A percentile compares a stretch with the other conserved stretches of the same genome.
These are phyloP conservation scores for Trichoderma sp. DNA, from an alignment of 2,329 filamentous ascomycete genomes.

Conservation along the genomic window DNA sequence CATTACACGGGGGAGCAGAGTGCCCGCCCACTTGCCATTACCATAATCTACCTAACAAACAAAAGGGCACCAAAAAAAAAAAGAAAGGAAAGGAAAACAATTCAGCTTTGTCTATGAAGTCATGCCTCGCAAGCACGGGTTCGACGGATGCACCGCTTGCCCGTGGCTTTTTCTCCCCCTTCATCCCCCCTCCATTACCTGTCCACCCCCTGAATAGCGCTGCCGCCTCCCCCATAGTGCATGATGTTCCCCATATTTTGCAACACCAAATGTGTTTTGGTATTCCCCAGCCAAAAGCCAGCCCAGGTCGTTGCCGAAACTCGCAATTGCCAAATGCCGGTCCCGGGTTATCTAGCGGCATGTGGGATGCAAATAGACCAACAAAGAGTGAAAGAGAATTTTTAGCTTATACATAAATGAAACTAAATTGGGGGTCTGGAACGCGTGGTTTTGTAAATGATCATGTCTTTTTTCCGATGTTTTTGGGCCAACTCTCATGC, in stretches of 20 bases:
- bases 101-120: slow-evolving; percentile 8
- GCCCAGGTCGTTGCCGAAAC: slow-evolving; percentile 2
- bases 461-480: neutral
- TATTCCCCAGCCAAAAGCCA: neutral
- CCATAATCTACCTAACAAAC: neutral
- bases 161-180: neutral
- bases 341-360: neutral
- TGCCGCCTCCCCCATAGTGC: slow-evolving; percentile 12
- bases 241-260: slow-evolving; percentile 16
- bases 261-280: slow-evolving; percentile 2
- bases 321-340: slow-evolving; percentile 4
- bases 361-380: neutral
- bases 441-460: neutral
- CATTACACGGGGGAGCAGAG: neutral
- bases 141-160: slow-evolving; percentile 8
- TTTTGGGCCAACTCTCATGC: neutral
- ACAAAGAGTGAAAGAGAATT: neutral
- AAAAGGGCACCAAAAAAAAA: slow-evolving; percentile 8
- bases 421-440: neutral
- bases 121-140: slow-evolving; percentile 9
- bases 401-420: neutral
- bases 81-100: slow-evolving; percentile 1
- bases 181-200: neutral
- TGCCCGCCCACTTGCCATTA: neutral
- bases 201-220: slow-evolving; percentile 3